Conservation (phyloP, 345 rosid species). For the Brassica incana region DNA sequence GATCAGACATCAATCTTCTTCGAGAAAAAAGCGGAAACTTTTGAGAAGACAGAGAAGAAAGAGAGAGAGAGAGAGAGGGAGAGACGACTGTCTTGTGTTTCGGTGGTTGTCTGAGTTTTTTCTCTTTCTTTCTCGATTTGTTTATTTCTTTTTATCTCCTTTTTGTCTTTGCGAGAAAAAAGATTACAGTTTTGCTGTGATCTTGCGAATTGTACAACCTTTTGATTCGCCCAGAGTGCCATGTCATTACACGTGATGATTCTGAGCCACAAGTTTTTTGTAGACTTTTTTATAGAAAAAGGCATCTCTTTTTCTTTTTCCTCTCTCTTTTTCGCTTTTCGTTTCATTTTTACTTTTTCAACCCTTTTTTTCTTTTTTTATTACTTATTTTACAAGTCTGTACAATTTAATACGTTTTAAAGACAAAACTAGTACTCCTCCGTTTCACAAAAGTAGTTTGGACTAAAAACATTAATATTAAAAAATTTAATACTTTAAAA, state of each 20-base stretch:
- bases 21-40: slow-evolving; percentile 38
- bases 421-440: not conserved
- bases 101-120: slow-evolving; percentile 15
- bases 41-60: slow-evolving; percentile 10
- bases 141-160: not conserved
- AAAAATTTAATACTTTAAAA: no score
- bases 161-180: slow-evolving; percentile 31
- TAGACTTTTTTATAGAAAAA: slow-evolving; percentile 44
- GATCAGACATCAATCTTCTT: slow-evolving; percentile 62
- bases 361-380: not conserved
- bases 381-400: not conserved
- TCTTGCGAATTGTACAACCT: slow-evolving; percentile 41
- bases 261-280: slow-evolving; percentile 75
- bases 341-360: not conserved
- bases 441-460: no score
- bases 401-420: not conserved
- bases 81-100: slow-evolving; percentile 40
- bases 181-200: slow-evolving; percentile 31
- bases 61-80: slow-evolving; percentile 18
- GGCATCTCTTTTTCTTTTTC: slow-evolving; percentile 19
- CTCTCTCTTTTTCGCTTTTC: slow-evolving; percentile 21
- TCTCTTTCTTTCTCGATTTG: slow-evolving; percentile 6
- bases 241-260: slow-evolving; percentile 50
- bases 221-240: slow-evolving; percentile 59
- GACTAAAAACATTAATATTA: no score